Percentiles rank a stretch among this genome's conserved stretches.
These are phyloP conservation scores for Babesia bovis DNA, from an alignment of 169 alveolate genomes.

Conservation along the genomic window DNA sequence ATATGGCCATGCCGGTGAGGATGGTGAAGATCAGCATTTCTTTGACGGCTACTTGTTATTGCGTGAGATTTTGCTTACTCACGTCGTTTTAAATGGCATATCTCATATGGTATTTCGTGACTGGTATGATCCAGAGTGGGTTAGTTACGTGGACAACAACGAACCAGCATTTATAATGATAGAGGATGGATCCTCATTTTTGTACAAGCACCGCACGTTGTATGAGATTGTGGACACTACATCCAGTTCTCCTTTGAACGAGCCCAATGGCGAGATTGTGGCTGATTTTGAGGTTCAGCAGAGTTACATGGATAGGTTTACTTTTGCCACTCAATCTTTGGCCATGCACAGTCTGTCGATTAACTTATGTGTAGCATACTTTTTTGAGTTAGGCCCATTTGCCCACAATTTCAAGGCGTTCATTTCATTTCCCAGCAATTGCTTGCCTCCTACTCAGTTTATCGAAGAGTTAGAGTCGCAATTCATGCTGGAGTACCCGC, in stretches of 20 bases:
- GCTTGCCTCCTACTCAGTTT: constrained; percentile 12
- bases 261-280: constrained; percentile 12
- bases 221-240: constrained; percentile 58
- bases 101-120: constrained; percentile 63
- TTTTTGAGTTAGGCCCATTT: constrained; percentile 47
- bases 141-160: constrained; percentile 50
- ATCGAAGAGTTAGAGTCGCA: constrained; percentile 12
- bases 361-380: constrained; percentile 57
- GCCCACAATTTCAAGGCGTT: constrained; percentile 61
- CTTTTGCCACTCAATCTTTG: constrained; percentile 35
- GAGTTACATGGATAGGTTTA: constrained; percentile 35
- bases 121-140: constrained; percentile 71
- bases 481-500: constrained; percentile 12
- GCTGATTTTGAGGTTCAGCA: constrained; percentile 20
- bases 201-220: constrained; percentile 63
- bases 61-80: constrained; percentile 70
- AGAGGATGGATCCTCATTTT: constrained; percentile 79
- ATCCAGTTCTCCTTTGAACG: constrained; percentile 2
- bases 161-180: constrained; percentile 75
- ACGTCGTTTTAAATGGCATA: constrained; percentile 60
- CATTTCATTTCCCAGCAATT: constrained; percentile 58
- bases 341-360: constrained; percentile 28
- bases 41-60: constrained; percentile 55
- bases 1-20: constrained; percentile 9
- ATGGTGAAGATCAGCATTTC: constrained; percentile 26